A percentile compares a stretch with the other conserved stretches of the same genome.
Evolutionary conservation across 371 early-diverging fungal genomes (phyloP).

Genomic region (Apophysomyces elegans): DNA sequence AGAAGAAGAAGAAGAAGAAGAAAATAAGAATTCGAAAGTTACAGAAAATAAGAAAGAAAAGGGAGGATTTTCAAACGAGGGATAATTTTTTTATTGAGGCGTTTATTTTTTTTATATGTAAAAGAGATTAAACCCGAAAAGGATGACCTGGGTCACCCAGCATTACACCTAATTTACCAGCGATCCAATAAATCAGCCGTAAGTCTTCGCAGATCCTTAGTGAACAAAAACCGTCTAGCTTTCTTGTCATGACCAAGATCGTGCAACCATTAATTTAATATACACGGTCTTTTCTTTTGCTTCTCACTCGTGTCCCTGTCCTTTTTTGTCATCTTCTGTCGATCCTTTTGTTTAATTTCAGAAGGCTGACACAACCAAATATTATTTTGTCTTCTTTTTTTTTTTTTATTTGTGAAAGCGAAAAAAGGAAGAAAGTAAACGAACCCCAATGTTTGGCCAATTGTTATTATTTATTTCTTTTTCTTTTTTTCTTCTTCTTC

Average conservation of each 20-base stretch:
- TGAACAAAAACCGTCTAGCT: background rate
- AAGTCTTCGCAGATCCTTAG: slow-evolving; percentile 8
- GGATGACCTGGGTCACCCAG: slow-evolving; percentile 10
- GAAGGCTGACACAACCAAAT: background rate
- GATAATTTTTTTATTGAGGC: slow-evolving; percentile 1
- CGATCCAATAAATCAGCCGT: slow-evolving; percentile 4
- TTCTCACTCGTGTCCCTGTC: background rate
- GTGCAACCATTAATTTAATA: slow-evolving; percentile 10
- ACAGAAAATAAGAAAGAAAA: background rate
- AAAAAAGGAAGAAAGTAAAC: background rate
- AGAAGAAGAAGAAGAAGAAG: background rate
- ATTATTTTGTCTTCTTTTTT: background rate
- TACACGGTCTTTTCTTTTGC: slow-evolving; percentile 1
- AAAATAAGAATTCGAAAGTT: background rate
- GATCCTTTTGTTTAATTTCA: slow-evolving; percentile 8
- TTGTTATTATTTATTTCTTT: background rate
- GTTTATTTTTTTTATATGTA: slow-evolving; percentile 4
- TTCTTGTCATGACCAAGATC: slow-evolving; percentile 6
- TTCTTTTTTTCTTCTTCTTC: background rate
- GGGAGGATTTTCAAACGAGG: background rate
- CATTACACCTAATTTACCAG: background rate
- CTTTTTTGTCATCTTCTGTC: slow-evolving; percentile 4
- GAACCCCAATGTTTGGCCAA: too few relatives aligned
- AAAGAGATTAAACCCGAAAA: slow-evolving; percentile 11
- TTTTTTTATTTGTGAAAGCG: background rate